Conservation (phyloP, 2,329 filamentous ascomycete species). For the Boeremia lycopersici region DNA sequence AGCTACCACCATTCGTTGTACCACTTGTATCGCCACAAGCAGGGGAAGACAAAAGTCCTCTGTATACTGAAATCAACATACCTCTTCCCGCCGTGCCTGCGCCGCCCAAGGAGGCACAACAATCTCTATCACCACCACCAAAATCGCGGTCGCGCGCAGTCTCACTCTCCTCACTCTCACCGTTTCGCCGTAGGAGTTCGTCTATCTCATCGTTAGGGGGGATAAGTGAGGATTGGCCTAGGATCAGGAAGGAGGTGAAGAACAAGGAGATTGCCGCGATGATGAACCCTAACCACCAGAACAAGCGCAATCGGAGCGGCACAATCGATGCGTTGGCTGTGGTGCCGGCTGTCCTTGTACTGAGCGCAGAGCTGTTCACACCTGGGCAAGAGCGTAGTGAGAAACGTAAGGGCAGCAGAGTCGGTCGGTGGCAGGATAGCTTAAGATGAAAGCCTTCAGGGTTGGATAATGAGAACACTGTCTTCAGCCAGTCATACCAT, state of each 20-base stretch:
- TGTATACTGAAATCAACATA: slow-evolving; percentile 45
- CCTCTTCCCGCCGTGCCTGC: slow-evolving; percentile 33
- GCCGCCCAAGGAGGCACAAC: slow-evolving; percentile 5
- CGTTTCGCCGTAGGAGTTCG: slow-evolving; percentile 30
- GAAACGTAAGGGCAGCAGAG: slow-evolving; percentile 24
- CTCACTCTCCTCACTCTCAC: slow-evolving; percentile 31
- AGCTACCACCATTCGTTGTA: background rate
- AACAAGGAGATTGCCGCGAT: slow-evolving; percentile 29
- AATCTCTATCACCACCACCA: slow-evolving; percentile 12
- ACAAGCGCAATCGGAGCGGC: slow-evolving; percentile 26
- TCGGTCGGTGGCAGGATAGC: slow-evolving; percentile 35
- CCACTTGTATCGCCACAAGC: slow-evolving; percentile 1
- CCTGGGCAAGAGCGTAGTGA: slow-evolving; percentile 23
- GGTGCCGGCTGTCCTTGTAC: slow-evolving; percentile 42
- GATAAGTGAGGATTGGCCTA: slow-evolving; percentile 20
- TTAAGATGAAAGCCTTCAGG: slow-evolving; percentile 19
- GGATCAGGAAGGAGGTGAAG: slow-evolving; percentile 30
- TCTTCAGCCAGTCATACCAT: no score
- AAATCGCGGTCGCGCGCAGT: slow-evolving; percentile 26
- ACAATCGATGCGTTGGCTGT: slow-evolving; percentile 45
- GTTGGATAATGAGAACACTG: background rate
- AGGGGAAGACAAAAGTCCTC: slow-evolving; percentile 32
- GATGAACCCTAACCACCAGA: slow-evolving; percentile 32
- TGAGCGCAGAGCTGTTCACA: slow-evolving; percentile 46
- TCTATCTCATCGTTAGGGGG: slow-evolving; percentile 13